Percentiles rank a stretch among this genome's conserved stretches.
Conservation (phyloP, 257 asterid species). For the Nyctanthes arbortristis region DNA sequence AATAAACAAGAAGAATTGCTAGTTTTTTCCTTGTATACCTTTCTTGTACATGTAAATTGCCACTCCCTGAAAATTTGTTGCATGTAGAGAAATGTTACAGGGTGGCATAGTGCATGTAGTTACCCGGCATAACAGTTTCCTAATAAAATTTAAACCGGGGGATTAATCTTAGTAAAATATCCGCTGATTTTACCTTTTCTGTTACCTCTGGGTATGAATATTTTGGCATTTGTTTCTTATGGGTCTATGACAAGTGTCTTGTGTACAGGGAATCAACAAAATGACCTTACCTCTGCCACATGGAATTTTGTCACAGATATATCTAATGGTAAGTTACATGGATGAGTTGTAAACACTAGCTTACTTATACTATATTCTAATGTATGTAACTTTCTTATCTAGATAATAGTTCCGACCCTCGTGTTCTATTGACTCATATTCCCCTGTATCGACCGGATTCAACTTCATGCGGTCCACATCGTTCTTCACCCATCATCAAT, state of each 20-base stretch:
- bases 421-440: constrained; percentile 88
- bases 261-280: constrained; percentile 58
- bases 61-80: too few relatives aligned
- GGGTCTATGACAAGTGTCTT: constrained; percentile 20
- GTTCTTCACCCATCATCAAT: constrained; percentile 74
- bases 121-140: neutral
- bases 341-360: constrained; percentile 20
- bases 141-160: too few relatives aligned
- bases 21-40: neutral
- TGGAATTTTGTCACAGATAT: constrained; percentile 61
- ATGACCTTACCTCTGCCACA: constrained; percentile 54
- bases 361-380: constrained; percentile 11
- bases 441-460: constrained; percentile 79
- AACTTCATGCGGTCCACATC: constrained; percentile 83
- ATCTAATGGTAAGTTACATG: constrained; percentile 50
- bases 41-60: neutral
- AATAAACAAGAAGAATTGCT: neutral
- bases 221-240: neutral
- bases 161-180: neutral
- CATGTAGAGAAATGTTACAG: neutral
- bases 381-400: constrained; percentile 25
- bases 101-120: neutral
- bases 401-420: constrained; percentile 52
- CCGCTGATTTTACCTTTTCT: neutral
- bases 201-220: neutral